phyloP scores from a whole-genome alignment of 306 rosid genomes.

The Cucumis melo region DNA sequence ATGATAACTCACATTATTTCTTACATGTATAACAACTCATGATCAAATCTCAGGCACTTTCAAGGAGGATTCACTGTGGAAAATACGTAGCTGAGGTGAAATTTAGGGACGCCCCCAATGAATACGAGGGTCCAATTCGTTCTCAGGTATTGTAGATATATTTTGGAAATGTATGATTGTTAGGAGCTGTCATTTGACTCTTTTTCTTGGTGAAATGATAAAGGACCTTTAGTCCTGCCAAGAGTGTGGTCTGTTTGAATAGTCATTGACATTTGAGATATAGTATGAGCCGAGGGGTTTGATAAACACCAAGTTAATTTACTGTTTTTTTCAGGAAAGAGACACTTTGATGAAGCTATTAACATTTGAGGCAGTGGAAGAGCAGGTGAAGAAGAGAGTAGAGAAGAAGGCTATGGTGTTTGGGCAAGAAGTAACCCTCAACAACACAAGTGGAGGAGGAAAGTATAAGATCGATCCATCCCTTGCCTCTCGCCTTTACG shows the following conservation, averaged over 20 bases:
- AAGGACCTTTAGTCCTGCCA: neutral
- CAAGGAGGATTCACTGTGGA: constrained; percentile 84
- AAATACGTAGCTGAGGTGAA: constrained; percentile 90
- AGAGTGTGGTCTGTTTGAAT: neutral
- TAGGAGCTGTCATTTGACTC: neutral
- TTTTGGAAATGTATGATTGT: neutral
- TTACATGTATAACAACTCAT: neutral
- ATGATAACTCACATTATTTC: neutral
- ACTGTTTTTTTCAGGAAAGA: constrained; percentile 34
- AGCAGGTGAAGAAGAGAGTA: constrained; percentile 68
- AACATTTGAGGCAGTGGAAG: constrained; percentile 61
- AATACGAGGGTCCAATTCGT: constrained; percentile 64
- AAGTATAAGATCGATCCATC: constrained; percentile 49
- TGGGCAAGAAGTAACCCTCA: constrained; percentile 47
- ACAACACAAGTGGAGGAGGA: neutral
- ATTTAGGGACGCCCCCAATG: constrained; percentile 63
- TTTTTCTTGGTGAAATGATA: neutral
- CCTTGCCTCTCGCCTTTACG: constrained; percentile 39
- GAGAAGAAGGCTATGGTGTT: constrained; percentile 61
- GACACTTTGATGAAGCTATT: constrained; percentile 68
- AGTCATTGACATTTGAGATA: neutral
- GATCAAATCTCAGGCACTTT: constrained; percentile 45
- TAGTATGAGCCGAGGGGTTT: neutral
- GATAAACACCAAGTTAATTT: neutral
- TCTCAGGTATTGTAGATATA: constrained; percentile 33